Evolutionary conservation across 495 filamentous ascomycete species (phyloP).

Genomic region (Trichoderma reesei): DNA sequence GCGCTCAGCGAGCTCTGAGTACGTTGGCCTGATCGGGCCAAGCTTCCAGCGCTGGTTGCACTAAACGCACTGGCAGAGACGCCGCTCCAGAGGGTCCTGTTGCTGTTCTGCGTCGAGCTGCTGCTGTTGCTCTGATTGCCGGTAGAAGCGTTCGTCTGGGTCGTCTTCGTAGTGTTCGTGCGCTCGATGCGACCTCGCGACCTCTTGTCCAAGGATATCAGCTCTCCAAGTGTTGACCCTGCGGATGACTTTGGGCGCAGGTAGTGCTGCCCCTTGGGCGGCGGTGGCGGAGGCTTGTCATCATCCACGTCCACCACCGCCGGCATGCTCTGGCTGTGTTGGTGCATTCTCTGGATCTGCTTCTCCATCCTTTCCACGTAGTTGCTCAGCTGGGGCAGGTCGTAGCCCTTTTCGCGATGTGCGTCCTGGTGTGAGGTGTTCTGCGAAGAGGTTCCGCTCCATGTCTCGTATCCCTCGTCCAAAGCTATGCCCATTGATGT

Average conservation of each 20-base stretch:
- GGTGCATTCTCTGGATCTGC: conserved; percentile 61
- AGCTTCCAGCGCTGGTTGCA: conserved; percentile 88
- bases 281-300: conserved; percentile 50
- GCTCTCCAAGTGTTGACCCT: conserved; percentile 20
- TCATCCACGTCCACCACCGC: conserved; percentile 19
- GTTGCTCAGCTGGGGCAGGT: conserved; percentile 59
- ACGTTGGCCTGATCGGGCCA: conserved; percentile 60
- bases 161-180: conserved; percentile 81
- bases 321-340: conserved; percentile 38
- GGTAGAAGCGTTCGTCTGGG: conserved; percentile 61
- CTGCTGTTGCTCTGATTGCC: conserved; percentile 63
- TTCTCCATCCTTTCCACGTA: conserved; percentile 87
- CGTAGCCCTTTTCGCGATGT: conserved; percentile 42
- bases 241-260: conserved; percentile 43
- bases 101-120: conserved; percentile 63
- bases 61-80: conserved; percentile 82
- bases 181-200: conserved; percentile 53
- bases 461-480: conserved; percentile 45
- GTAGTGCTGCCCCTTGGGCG: conserved; percentile 45
- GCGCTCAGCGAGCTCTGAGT: conserved; percentile 44
- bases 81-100: conserved; percentile 86
- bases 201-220: conserved; percentile 21
- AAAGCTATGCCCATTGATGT: conserved; percentile 59
- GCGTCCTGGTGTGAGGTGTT: conserved; percentile 27
- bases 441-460: conserved; percentile 35